Base-by-base conservation (phyloP, 495 filamentous ascomycete genomes). In the Penicillium turbatum region DNA sequence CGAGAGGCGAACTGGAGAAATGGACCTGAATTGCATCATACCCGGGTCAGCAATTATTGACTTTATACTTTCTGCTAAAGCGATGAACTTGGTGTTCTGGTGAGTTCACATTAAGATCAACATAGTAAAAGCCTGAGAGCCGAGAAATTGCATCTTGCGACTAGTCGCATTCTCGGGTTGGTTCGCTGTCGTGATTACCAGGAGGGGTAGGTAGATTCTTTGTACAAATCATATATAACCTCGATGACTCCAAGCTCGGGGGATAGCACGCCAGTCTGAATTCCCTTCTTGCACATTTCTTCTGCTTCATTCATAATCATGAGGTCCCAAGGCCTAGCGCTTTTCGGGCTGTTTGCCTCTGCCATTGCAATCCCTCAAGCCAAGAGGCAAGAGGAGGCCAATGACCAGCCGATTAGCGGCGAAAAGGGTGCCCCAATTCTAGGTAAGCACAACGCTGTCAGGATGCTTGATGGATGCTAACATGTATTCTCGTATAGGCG, bases 351-450 rank as follows among this genome's bases (percentile, higher is more conserved):
- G 13, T 50, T 64, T 10, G 34, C 59, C 9, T 56, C 57, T 51
- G 57, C 54, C 6, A 49, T 70, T 9, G 68, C 63, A 10, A 58
- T 63, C 2, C 61, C 63, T 5, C 58, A 51, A 15, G 29, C 40
- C 37, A 55, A 49, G 3, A 72, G 70, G 51, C 64, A 71, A 6
- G 64, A 62, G 15, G 64, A 64, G 48, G 81, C 79, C 53, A 57
- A 79, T 31, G 81, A 79, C 10, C 67, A 83, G 58, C 81, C 82
- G 16, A 77, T 80, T 51, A 63, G 60, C 51, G 77, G 72, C 36
- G 80, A 79, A 34, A 84, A 80, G 60, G 80, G 80, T 1, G 81
- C 71, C 42, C 80, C 78, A 15, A 68, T 85, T 19, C 53, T 76
- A 17, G 81, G 82, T 84, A 71, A 47, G 67, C 61, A 9, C 5